Percentiles rank a stretch among this genome's conserved stretches.
Conservation (phyloP, 2,329 filamentous ascomycete species). For the Coniochaeta sp. region DNA sequence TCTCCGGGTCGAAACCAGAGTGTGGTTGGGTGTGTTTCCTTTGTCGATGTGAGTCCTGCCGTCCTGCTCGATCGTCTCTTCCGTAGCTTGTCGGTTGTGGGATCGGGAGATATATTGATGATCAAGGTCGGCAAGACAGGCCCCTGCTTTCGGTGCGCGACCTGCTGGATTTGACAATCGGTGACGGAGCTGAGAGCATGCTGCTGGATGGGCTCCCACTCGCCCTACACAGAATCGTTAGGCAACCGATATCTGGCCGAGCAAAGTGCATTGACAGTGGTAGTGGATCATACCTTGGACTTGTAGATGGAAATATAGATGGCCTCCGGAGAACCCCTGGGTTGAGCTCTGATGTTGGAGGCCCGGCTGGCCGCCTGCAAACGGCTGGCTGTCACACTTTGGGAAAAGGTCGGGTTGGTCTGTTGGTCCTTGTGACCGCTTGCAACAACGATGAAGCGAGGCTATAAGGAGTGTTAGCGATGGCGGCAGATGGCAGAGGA, state of each 20-base stretch:
- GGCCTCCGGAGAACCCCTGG: constrained; percentile 25
- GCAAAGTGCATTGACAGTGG: not conserved
- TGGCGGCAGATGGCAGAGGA: not conserved
- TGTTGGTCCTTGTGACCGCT: constrained; percentile 27
- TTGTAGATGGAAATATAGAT: constrained; percentile 49
- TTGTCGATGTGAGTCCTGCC: constrained; percentile 44
- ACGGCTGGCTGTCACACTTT: constrained; percentile 29
- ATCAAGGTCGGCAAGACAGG: constrained; percentile 52
- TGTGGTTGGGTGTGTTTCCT: constrained; percentile 38
- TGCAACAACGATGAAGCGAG: constrained; percentile 53
- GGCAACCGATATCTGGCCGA: constrained; percentile 8
- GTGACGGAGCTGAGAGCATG: constrained; percentile 43
- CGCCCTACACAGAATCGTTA: constrained; percentile 31
- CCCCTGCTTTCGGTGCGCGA: constrained; percentile 55
- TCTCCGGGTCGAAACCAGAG: constrained; percentile 52
- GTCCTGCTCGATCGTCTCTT: constrained; percentile 59
- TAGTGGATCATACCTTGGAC: constrained; percentile 36
- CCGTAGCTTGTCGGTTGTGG: constrained; percentile 48
- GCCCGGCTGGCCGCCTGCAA: constrained; percentile 24
- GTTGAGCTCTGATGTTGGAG: constrained; percentile 24
- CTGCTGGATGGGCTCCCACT: constrained; percentile 46
- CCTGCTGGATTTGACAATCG: constrained; percentile 50
- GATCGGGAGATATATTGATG: constrained; percentile 43
- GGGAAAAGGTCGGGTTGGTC: constrained; percentile 28
- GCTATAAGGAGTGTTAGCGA: constrained; percentile 24